Evolutionary conservation across 805 yeast genomes (phyloP).

Genomic region (Diddensiella santjacobensis): DNA sequence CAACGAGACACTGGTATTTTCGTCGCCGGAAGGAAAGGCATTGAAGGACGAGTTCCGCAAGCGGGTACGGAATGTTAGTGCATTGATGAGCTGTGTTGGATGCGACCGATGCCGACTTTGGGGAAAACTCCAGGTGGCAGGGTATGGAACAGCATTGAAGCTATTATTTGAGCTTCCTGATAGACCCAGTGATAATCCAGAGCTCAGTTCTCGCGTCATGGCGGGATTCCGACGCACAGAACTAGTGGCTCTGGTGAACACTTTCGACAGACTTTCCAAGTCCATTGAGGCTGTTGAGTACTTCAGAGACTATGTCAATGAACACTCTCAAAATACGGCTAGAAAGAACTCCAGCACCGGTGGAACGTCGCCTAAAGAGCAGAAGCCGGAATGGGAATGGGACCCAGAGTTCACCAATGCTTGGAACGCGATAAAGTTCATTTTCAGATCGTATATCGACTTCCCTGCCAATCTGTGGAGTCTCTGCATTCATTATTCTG

Average conservation of each 20-base stretch:
- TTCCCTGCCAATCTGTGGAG: slow-evolving; percentile 64
- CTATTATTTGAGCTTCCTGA: slow-evolving; percentile 73
- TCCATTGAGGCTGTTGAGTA: slow-evolving; percentile 70
- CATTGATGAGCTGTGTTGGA: slow-evolving; percentile 97
- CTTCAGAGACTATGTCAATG: slow-evolving; percentile 39
- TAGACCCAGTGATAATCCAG: slow-evolving; percentile 43
- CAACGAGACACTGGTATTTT: slow-evolving; percentile 49
- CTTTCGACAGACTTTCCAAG: slow-evolving; percentile 87
- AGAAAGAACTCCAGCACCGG: too few species aligned
- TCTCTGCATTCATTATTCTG: slow-evolving; percentile 45
- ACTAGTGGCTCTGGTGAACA: slow-evolving; percentile 83
- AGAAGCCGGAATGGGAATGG: slow-evolving; percentile 42
- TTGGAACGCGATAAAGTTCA: slow-evolving; percentile 57
- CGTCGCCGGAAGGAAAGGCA: slow-evolving; percentile 35
- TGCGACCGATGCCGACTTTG: slow-evolving; percentile 97
- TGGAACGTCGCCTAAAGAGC: slow-evolving; percentile 7
- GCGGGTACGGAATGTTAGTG: slow-evolving; percentile 84
- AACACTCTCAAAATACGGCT: not conserved
- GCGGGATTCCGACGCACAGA: slow-evolving; percentile 71
- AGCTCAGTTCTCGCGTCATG: slow-evolving; percentile 44
- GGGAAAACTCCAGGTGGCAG: slow-evolving; percentile 97
- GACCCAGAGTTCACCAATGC: slow-evolving; percentile 50
- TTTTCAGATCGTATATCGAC: slow-evolving; percentile 59
- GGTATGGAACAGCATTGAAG: slow-evolving; percentile 95
- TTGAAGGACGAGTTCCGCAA: slow-evolving; percentile 82